Percentiles rank a stretch among this genome's conserved stretches.
Evolutionary conservation across 1,284 basidiomycete species (phyloP).

Genomic region (Cutaneotrichosporon daszewskae): DNA sequence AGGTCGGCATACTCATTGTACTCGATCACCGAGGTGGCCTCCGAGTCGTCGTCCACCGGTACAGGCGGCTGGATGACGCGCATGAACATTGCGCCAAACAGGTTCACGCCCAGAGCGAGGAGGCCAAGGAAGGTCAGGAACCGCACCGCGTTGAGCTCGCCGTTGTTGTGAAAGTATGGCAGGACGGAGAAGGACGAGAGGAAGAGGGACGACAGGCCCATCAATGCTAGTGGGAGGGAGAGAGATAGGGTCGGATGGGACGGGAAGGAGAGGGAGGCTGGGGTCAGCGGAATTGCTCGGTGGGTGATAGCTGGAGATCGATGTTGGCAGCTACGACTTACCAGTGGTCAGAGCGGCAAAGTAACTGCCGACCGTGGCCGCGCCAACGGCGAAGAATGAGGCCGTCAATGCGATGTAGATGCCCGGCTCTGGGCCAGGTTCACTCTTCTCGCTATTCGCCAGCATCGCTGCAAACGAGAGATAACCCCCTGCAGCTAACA

Average conservation of each 20-base stretch:
- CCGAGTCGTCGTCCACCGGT: constrained; percentile 2
- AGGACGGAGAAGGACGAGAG: constrained; percentile 41
- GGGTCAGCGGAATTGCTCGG: constrained; percentile 8
- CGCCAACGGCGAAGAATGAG: constrained; percentile 43
- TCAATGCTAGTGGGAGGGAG: constrained; percentile 41
- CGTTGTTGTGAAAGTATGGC: constrained; percentile 21
- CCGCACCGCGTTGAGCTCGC: constrained; percentile 36
- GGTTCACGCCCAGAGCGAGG: constrained; percentile 37
- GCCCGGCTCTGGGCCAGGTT: background rate
- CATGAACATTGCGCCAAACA: constrained; percentile 43
- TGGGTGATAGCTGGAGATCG: background rate
- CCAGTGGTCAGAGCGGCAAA: constrained; percentile 45
- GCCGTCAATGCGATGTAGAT: constrained; percentile 32
- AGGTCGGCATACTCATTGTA: constrained; percentile 9
- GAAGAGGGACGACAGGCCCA: constrained; percentile 44
- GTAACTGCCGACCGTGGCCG: constrained; percentile 45
- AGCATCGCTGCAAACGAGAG: constrained; percentile 38
- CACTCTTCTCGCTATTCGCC: background rate
- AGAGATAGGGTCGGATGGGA: constrained; percentile 44
- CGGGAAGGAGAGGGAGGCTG: constrained; percentile 46
- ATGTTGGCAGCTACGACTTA: constrained; percentile 13
- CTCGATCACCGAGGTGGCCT: constrained; percentile 3
- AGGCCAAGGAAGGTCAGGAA: constrained; percentile 42
- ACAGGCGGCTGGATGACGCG: constrained; percentile 27
- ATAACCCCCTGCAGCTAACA: constrained; percentile 38